Evolutionary conservation across 306 rosid species (phyloP), one percentile per base, ranked within the genome.

Genomic region (Canavalia gladiata): DNA sequence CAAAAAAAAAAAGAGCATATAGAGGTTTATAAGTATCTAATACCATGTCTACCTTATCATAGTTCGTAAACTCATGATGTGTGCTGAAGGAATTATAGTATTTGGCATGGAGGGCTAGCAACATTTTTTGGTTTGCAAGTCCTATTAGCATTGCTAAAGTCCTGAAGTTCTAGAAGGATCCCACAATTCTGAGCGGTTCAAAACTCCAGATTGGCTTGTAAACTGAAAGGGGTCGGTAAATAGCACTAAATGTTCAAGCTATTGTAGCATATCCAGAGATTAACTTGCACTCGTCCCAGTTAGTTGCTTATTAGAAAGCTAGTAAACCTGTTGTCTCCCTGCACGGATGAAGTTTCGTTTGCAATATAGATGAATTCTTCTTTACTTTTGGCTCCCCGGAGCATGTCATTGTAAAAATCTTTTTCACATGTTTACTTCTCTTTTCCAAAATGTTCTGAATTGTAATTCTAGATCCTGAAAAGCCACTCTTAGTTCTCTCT

Each of bases 211-310:
- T 42, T 7, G 73, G 54, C 11, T 8, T n/a, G 35, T 43, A 8
- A 30, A 45, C 73, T 42, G 39, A 65, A 7, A 6, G 54, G 74
- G 41, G 55, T 28, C 28, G 30, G 41, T 46, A 10, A 68, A 43
- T 68, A 68, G 74, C 74, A 49, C 59, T 31, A 33, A n/a, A 70
- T 31, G 45, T 43, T 43, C 47, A 43, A 4, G 75, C 41, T 69
- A 0, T 10, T 10, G 28, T 69, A 69, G 5, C 56, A 69, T 29
- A 47, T 69, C 29, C 57, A 37, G 41, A 2, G 31, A 8, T 10
- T 47, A 30, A 46, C 25, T 47, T 47, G 11, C 42, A 11, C 29
- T 29, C 55, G 4, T 25, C 55, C 73, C 52, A 6, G 13, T 65
- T 41, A 45, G 4, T 18, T 42, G 5, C 50, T 45, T 46, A 8